phyloP scores from a whole-genome alignment of 768 basidiomycete genomes.

The Naganishia antarctica region DNA sequence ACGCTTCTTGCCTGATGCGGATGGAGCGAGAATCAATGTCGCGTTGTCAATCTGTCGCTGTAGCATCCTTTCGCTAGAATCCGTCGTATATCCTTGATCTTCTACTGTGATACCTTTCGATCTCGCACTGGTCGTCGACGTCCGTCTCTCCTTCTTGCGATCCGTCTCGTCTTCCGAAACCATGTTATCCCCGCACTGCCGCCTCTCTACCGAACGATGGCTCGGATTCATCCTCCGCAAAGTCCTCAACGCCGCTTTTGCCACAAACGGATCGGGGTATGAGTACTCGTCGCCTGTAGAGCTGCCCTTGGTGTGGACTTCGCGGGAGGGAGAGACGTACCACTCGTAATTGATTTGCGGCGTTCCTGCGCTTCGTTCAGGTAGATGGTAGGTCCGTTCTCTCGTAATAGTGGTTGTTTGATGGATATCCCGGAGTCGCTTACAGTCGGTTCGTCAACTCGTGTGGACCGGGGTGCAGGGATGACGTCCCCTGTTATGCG shows the following conservation, averaged over 20 bases:
- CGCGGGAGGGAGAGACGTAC: neutral
- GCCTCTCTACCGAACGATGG: neutral
- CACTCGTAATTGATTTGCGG: neutral
- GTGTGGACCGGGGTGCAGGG: too few species aligned
- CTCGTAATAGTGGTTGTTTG: neutral
- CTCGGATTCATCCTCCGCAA: neutral
- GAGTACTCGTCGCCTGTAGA: constrained; percentile 8
- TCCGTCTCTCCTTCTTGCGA: neutral
- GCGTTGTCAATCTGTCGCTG: constrained; percentile 7
- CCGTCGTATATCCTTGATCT: neutral
- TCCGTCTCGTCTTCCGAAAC: neutral
- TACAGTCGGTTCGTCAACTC: neutral
- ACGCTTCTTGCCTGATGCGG: neutral
- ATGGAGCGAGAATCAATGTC: neutral
- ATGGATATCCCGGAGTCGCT: neutral
- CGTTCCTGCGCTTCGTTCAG: neutral
- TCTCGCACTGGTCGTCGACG: neutral
- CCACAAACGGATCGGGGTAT: constrained; percentile 13
- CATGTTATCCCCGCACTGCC: neutral
- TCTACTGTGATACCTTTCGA: neutral
- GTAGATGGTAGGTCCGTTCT: neutral
- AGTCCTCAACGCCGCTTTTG: constrained; percentile 1
- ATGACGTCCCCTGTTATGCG: too few species aligned
- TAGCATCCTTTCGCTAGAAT: neutral
- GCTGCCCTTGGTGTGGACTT: neutral